Base-by-base conservation (phyloP, 768 basidiomycete genomes). In the Coprinopsis cinerea region DNA sequence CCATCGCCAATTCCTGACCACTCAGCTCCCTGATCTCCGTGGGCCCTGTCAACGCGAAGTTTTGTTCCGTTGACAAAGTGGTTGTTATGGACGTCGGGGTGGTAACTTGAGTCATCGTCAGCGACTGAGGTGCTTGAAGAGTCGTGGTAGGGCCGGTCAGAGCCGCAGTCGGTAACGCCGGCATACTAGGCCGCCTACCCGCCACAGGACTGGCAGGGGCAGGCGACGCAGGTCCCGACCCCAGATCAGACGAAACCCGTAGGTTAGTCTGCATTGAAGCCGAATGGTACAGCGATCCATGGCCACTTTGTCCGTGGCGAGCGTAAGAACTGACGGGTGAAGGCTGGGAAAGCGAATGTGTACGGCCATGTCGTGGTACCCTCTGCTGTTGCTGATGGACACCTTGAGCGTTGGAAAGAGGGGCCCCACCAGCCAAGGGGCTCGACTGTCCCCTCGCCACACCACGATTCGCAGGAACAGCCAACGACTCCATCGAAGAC, bases 151-250 rank as follows among this genome's bases (percentile, higher is more conserved):
- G n/a, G n/a, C n/a, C n/a, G n/a, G n/a, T n/a, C n/a, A n/a, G n/a
- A n/a, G n/a, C 30, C 30, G 30, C 28, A 2, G 20, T 27, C 24
- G 36, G 20, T 3, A 64, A 25, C 37, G 49, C 57, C 1, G 64
- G 61, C 64, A 65, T 61, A 24, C 63, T 64, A 13, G 59, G 62
- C 27, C 58, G 53, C n/a, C 59, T 60, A 14, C 57, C 48, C 22
- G 56, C 44, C 13, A 49, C 50, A n/a, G n/a, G n/a, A n/a, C n/a
- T n/a, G 15, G 61, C 57, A 18, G 39, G 51, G 2, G 47, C 9
- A 2, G 47, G 27, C 9, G 15, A 17, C 30, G 7, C 30, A n/a
- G n/a, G n/a, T n/a, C n/a, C n/a, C n/a, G n/a, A n/a, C 15, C 30
- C 30, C 30, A 7, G 9, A 32, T 44, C 49, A 26, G n/a, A 23